Percentiles rank a stretch among this genome's conserved stretches.
These are phyloP conservation scores for Teratosphaeriaceae sp. DNA, from an alignment of 2,329 filamentous ascomycete species.

Conservation along the genomic window DNA sequence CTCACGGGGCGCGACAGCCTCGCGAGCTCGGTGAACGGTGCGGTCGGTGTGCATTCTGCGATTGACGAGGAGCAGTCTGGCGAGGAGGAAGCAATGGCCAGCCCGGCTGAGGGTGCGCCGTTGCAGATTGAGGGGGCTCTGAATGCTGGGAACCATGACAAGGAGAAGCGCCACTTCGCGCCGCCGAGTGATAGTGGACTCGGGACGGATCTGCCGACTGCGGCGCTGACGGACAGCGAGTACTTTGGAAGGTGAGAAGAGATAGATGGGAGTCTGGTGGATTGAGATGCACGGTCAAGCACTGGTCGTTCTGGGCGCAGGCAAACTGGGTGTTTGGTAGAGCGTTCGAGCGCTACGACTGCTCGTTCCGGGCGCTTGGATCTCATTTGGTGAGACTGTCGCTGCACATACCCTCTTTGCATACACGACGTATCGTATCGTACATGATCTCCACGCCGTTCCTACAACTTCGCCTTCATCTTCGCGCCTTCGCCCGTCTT, in stretches of 20 bases:
- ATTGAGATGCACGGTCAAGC: not conserved
- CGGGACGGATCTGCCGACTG: conserved; percentile 32
- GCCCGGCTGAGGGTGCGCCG: conserved; percentile 13
- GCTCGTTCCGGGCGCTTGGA: not conserved
- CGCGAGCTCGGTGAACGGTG: conserved; percentile 11
- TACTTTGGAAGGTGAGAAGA: conserved; percentile 10
- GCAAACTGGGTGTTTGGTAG: not conserved
- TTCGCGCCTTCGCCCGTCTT: conserved; percentile 29
- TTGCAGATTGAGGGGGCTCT: conserved; percentile 13
- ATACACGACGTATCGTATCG: conserved; percentile 1
- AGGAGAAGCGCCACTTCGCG: conserved; percentile 21
- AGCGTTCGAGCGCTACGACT: conserved; percentile 7
- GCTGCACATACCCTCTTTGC: conserved; percentile 2
- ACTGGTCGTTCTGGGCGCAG: not conserved
- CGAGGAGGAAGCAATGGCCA: no score
- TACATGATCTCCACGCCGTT: not conserved
- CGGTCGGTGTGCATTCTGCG: conserved; percentile 30
- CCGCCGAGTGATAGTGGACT: conserved; percentile 35
- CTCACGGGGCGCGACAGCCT: conserved; percentile 38
- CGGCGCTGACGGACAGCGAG: conserved; percentile 17
- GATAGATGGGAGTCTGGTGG: not conserved
- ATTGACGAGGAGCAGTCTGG: conserved; percentile 16
- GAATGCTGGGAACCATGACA: conserved; percentile 14
- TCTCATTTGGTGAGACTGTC: no score
- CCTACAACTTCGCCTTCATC: conserved; percentile 30